Evolutionary conservation across 441 rosid genomes (phyloP), one percentile per base, ranked within the genome.

Genomic region (Pelargonium fulgidum): DNA sequence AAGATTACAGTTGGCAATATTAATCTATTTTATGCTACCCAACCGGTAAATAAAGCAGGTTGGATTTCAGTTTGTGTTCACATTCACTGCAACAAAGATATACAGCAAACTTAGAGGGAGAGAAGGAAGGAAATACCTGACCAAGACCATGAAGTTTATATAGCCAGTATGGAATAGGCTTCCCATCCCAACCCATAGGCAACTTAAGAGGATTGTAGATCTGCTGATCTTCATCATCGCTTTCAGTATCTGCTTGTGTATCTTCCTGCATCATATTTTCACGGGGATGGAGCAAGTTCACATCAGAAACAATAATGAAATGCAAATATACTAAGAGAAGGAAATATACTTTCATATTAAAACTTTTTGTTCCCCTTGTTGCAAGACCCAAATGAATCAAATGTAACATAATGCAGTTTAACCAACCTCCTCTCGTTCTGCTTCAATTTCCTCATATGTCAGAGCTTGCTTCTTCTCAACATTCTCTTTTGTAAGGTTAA

Each of bases 141-240:
- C 99, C 97, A 48, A 93, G 99, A 70, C 97, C 99, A 54, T 96
- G 98, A 75, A 96, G 99, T 81, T 93, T 92, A 76, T 96, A 96
- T 45, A 93, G 89, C 98, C 99, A 96, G 75, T 93, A 96, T 5
- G 99, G 99, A 73, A 95, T 92, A 73, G 99, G 99, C 77, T 93
- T 96, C 81, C 99, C 99, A 74, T 95, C 99, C 98, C 97, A 91
- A 68, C 98, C 98, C 96, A 93, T 93, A 10, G 99, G 98, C 76
- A 96, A 78, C 75, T 88, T 96, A 66, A 96, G 89, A 17, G 98
- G 99, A 76, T 93, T 93, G 77, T 91, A 96, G 24, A 96, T 83
- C 83, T 89, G 90, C 65, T 88, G 94, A 17, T 96, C 99, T 1
- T 96, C 99, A 8, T 96, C 99, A 64, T 91, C 98, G 77, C 99